Evolutionary conservation across 2,329 filamentous ascomycete genomes (phyloP).

Genomic region (Rhynchosporium secalis): DNA sequence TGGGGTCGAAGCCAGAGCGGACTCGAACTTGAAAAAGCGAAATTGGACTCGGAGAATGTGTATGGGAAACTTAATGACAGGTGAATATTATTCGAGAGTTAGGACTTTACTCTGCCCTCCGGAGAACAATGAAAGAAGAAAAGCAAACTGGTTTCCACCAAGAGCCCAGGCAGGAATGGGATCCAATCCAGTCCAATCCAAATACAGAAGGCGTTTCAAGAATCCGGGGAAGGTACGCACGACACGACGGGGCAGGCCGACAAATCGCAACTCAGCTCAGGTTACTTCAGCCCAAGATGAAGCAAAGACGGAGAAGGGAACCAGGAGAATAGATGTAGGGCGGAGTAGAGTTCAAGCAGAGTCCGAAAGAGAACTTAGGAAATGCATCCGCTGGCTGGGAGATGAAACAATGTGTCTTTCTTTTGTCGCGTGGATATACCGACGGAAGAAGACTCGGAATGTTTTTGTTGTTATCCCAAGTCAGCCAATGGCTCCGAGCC

Average conservation of each 20-base stretch:
- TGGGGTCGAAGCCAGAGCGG: constrained; percentile 27
- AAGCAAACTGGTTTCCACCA: too few species aligned
- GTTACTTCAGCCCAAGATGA: not conserved
- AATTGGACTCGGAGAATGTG: not conserved
- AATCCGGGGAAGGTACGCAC: constrained; percentile 36
- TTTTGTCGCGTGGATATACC: constrained; percentile 10
- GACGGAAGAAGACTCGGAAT: not conserved
- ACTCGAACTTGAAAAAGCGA: constrained; percentile 7
- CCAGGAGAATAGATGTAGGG: not conserved
- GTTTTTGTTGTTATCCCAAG: constrained; percentile 27
- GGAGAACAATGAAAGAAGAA: constrained; percentile 3
- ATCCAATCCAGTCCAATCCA: too few species aligned
- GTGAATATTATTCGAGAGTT: constrained; percentile 9
- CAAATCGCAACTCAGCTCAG: not conserved
- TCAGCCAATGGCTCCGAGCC: constrained; percentile 25
- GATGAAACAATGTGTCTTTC: constrained; percentile 15
- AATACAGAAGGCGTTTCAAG: constrained; percentile 30
- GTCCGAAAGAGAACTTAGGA: not conserved
- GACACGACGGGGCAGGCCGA: constrained; percentile 23
- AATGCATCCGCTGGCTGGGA: constrained; percentile 2
- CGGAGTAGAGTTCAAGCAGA: not conserved
- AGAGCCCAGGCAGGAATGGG: too few species aligned
- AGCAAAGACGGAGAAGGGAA: not conserved
- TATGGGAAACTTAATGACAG: constrained; percentile 6
- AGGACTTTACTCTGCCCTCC: not conserved